Conservation (phyloP, 208 protist genomes). For the Acanthamoeba healyi region DNA sequence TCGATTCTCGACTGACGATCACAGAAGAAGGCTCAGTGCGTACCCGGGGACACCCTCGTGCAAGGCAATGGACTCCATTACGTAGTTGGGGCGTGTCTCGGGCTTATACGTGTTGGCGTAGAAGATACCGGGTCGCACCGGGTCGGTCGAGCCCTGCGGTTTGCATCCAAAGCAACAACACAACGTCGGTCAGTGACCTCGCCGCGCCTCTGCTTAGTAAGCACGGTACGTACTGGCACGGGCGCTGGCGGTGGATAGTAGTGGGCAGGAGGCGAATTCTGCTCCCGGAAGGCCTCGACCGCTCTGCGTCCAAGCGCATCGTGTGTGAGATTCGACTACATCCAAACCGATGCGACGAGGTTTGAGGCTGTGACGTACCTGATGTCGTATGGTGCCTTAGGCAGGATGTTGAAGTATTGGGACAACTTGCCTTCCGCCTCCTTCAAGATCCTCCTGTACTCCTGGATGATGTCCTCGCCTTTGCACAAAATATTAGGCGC, state of each 20-base stretch:
- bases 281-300: slow-evolving; percentile 36
- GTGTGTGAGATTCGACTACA: no score
- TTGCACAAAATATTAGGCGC: no score
- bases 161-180: background rate
- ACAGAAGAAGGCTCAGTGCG: background rate
- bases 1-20: no score
- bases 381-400: background rate
- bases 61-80: slow-evolving; percentile 31
- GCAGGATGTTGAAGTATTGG: slow-evolving; percentile 27
- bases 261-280: slow-evolving; percentile 52
- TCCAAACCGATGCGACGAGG: no score
- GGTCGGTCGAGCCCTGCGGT: background rate
- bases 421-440: background rate
- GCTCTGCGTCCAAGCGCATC: background rate
- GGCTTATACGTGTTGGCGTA: slow-evolving; percentile 70
- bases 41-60: slow-evolving; percentile 75
- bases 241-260: slow-evolving; percentile 69
- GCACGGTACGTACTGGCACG: background rate
- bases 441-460: slow-evolving; percentile 49
- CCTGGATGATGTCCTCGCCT: slow-evolving; percentile 37
- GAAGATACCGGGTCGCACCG: slow-evolving; percentile 27
- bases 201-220: background rate
- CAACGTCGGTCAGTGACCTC: no score
- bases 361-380: slow-evolving; percentile 28
- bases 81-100: background rate